Evolutionary conservation across 257 asterid species (phyloP).

Genomic region (Prunella vulgaris): DNA sequence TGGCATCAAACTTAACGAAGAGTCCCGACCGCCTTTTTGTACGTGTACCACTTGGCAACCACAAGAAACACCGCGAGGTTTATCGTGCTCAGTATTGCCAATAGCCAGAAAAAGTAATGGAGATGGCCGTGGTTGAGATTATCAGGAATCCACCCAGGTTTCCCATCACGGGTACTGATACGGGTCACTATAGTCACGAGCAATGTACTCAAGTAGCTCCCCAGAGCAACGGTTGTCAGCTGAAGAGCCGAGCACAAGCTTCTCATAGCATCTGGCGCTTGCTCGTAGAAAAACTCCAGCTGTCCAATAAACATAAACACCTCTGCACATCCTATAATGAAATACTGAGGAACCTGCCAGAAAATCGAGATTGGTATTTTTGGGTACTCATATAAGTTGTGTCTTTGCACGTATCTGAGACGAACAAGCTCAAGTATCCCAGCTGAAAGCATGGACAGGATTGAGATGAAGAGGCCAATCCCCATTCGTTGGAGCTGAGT

Average conservation of each 20-base stretch:
- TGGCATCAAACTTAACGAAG: constrained; percentile 26
- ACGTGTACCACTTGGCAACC: constrained; percentile 64
- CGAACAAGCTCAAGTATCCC: constrained; percentile 53
- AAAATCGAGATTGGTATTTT: constrained; percentile 53
- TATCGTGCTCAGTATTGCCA: constrained; percentile 53
- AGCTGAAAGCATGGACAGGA: constrained; percentile 58
- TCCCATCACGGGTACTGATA: constrained; percentile 47
- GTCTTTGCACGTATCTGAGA: constrained; percentile 42
- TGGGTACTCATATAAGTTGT: constrained; percentile 29
- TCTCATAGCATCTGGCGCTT: constrained; percentile 77
- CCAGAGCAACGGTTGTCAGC: constrained; percentile 60
- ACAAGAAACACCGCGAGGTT: constrained; percentile 44
- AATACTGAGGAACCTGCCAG: constrained; percentile 75
- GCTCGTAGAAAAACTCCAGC: constrained; percentile 71
- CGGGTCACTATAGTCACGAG: constrained; percentile 57
- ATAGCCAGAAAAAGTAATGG: constrained; percentile 58
- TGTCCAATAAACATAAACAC: constrained; percentile 71
- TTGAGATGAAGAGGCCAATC: constrained; percentile 56
- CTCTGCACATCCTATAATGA: constrained; percentile 68
- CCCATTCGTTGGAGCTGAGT: constrained; percentile 69
- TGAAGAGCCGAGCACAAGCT: constrained; percentile 66
- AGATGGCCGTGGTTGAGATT: constrained; percentile 62
- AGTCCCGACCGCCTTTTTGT: constrained; percentile 56
- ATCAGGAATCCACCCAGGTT: constrained; percentile 63
- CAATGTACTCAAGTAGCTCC: constrained; percentile 58